Evolutionary conservation across 2,329 filamentous ascomycete species (phyloP), one percentile per base, ranked within the genome.

Genomic region (Xylariaceae sp.): DNA sequence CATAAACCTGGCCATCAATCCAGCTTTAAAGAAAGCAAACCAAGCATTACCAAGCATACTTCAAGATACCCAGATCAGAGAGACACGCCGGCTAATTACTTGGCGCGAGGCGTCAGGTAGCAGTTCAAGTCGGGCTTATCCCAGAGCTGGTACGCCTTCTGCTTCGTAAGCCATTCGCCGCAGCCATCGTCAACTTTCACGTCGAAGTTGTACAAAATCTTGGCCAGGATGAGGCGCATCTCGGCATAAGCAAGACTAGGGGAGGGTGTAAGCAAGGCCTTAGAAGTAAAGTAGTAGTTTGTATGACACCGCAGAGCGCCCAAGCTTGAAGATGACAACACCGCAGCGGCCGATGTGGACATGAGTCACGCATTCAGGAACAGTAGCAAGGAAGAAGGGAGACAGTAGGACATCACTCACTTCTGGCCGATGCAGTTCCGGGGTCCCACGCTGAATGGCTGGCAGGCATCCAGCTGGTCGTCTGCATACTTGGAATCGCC

Each of bases 241-340:
- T 64, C 60, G 5, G 50, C 51, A 27, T 60, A 59, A n/a, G 61
- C 61, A 15, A 63, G 50, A 35, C 57, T 62, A 28, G n/a, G 18
- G 18, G 8, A n/a, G n/a, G n/a, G n/a, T n/a, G n/a, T n/a, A n/a
- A n/a, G n/a, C n/a, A n/a, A n/a, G n/a, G n/a, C n/a, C n/a, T n/a
- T n/a, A n/a, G n/a, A n/a, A n/a, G n/a, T n/a, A n/a, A n/a, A n/a
- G n/a, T n/a, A n/a, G n/a, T n/a, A n/a, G n/a, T n/a, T n/a, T n/a
- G n/a, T n/a, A n/a, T n/a, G n/a, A n/a, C n/a, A n/a, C n/a, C n/a
- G n/a, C n/a, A n/a, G n/a, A n/a, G n/a, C n/a, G n/a, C n/a, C n/a
- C n/a, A n/a, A n/a, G n/a, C n/a, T n/a, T n/a, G n/a, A n/a, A n/a
- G n/a, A n/a, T n/a, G n/a, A n/a, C n/a, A n/a, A n/a, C n/a, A n/a